Conservation (phyloP, 139 green algal species). For the Coelastrella sp. region DNA sequence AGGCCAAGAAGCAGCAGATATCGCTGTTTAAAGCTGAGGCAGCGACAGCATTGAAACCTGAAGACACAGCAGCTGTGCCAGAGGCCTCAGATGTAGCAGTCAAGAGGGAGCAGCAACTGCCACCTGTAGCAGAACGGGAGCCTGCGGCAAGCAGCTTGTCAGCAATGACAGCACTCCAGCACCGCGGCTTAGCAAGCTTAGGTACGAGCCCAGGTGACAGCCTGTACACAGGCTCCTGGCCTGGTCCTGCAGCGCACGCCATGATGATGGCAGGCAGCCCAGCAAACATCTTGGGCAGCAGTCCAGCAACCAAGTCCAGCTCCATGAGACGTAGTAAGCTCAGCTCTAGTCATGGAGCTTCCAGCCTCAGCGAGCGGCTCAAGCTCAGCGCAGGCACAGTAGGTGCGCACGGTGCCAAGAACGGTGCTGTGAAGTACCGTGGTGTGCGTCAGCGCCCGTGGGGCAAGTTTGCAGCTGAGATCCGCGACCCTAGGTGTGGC, state of each 20-base stretch:
- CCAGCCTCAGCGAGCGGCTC: slow-evolving; percentile 18
- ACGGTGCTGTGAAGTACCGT: slow-evolving; percentile 69
- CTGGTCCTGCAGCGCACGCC: background rate
- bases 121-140: background rate
- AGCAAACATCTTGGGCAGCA: slow-evolving; percentile 36
- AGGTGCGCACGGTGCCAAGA: slow-evolving; percentile 24
- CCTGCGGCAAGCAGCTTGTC: slow-evolving; percentile 34
- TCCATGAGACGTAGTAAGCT: slow-evolving; percentile 14
- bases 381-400: slow-evolving; percentile 31
- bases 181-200: slow-evolving; percentile 17
- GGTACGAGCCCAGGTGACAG: slow-evolving; percentile 35
- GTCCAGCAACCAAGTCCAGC: slow-evolving; percentile 24
- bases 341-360: slow-evolving; percentile 10
- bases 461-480: slow-evolving; percentile 92
- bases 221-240: slow-evolving; percentile 41
- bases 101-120: slow-evolving; percentile 8
- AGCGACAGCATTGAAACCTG: background rate
- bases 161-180: slow-evolving; percentile 11
- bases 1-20: background rate
- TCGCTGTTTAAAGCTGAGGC: background rate
- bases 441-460: slow-evolving; percentile 88
- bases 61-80: background rate
- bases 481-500: slow-evolving; percentile 76
- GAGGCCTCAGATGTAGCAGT: background rate
- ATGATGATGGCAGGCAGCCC: slow-evolving; percentile 22